Evolutionary conservation across 805 yeast species (phyloP).

Genomic region (Wickerhamiella parazyma): DNA sequence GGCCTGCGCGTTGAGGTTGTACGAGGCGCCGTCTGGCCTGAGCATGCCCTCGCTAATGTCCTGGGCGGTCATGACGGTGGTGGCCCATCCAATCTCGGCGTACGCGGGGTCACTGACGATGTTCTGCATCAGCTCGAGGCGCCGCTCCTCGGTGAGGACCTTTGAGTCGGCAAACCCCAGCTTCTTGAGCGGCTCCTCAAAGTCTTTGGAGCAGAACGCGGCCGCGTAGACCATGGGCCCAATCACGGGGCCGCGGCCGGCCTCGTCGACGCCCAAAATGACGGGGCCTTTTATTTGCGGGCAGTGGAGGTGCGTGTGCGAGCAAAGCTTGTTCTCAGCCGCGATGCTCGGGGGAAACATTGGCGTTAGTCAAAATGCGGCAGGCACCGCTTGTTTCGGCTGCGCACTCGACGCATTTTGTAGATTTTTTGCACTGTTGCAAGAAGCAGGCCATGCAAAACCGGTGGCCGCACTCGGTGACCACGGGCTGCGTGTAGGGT

Average conservation of each 20-base stretch:
- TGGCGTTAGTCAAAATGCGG: background rate
- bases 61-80: conserved; percentile 69
- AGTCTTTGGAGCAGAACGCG: conserved; percentile 54
- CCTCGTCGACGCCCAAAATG: conserved; percentile 89
- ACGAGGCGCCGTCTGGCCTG: conserved; percentile 38
- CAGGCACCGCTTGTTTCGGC: background rate
- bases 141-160: conserved; percentile 56
- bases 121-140: conserved; percentile 46
- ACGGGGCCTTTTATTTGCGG: conserved; percentile 16
- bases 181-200: conserved; percentile 35
- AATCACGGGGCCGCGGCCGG: conserved; percentile 95
- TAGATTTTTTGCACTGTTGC: conserved; percentile 30
- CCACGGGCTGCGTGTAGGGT: conserved; percentile 42
- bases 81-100: conserved; percentile 66
- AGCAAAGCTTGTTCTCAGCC: conserved; percentile 11
- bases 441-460: conserved; percentile 54
- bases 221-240: conserved; percentile 98
- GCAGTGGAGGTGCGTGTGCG: conserved; percentile 18
- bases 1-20: conserved; percentile 88
- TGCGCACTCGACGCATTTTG: conserved; percentile 41
- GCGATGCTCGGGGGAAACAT: conserved; percentile 20
- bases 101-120: conserved; percentile 41
- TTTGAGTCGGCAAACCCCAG: conserved; percentile 92
- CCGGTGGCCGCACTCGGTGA: conserved; percentile 47
- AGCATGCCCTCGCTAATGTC: conserved; percentile 89